phyloP scores from a whole-genome alignment of 2,329 filamentous ascomycete species.

The Colletotrichum orchidophilum region DNA sequence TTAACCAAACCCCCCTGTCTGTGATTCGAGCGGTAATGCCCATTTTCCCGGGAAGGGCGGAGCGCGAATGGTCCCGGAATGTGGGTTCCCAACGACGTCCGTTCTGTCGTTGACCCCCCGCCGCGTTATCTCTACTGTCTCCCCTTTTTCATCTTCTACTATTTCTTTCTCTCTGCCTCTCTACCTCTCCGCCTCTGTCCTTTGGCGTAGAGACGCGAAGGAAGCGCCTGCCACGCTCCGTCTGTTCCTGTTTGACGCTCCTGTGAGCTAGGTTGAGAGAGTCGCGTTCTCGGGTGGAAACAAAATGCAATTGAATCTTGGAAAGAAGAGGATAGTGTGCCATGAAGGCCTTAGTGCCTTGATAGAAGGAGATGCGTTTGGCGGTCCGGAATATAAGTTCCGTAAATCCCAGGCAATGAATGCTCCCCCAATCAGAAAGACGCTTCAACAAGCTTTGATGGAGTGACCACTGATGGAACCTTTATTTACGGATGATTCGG shows the following conservation, averaged over 20 bases:
- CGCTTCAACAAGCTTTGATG: background rate
- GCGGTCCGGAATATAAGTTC: background rate
- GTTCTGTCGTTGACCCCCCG: background rate
- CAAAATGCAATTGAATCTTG: no score
- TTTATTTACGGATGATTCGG: background rate
- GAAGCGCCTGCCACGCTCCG: background rate
- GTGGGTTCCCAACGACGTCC: background rate
- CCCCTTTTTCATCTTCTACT: background rate
- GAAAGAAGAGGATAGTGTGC: no score
- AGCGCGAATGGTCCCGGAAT: background rate
- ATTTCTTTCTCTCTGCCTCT: background rate
- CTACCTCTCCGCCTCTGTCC: background rate
- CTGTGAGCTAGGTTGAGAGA: background rate
- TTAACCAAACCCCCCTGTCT: background rate
- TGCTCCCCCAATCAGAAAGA: background rate
- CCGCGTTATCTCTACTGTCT: background rate
- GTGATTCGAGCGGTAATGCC: no score
- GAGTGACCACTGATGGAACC: background rate
- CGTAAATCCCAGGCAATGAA: background rate
- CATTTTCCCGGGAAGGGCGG: background rate
- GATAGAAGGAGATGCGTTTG: background rate
- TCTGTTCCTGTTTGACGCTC: background rate
- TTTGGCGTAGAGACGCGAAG: background rate
- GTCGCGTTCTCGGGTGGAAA: background rate
- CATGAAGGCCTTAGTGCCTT: background rate